phyloP scores from a whole-genome alignment of 2,329 filamentous ascomycete species.

The Phaeosphaeriaceae sp. region DNA sequence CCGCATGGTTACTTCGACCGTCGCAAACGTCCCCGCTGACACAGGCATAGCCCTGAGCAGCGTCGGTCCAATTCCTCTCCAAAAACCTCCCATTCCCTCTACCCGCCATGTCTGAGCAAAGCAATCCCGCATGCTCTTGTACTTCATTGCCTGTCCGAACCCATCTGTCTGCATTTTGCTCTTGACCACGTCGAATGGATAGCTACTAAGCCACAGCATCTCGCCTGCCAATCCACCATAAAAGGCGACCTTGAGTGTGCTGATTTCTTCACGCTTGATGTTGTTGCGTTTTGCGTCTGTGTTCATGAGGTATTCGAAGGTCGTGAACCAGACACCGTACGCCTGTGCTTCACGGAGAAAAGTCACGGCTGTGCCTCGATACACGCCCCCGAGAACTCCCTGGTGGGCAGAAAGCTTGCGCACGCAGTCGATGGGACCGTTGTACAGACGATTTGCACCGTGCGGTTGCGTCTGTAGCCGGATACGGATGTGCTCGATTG shows the following conservation, averaged over 20 bases:
- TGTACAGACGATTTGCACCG: constrained; percentile 78
- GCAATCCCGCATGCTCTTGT: constrained; percentile 84
- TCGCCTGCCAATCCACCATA: constrained; percentile 96
- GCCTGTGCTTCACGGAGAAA: constrained; percentile 88
- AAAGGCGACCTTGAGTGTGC: constrained; percentile 83
- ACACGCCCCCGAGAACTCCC: constrained; percentile 76
- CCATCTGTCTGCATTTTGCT: constrained; percentile 99
- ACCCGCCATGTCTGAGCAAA: constrained; percentile 80
- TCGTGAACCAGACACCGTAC: constrained; percentile 93
- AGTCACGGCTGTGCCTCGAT: constrained; percentile 87
- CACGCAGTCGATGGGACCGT: constrained; percentile 87
- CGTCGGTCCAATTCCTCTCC: constrained; percentile 92
- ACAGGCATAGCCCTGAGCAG: constrained; percentile 96
- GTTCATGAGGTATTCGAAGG: constrained; percentile 98
- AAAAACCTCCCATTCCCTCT: constrained; percentile 86
- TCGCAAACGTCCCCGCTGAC: constrained; percentile 95
- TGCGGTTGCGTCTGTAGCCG: constrained; percentile 96
- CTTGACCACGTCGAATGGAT: constrained; percentile 97
- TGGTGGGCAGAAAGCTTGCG: constrained; percentile 76
- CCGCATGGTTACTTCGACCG: constrained; percentile 50
- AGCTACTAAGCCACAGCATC: constrained; percentile 89
- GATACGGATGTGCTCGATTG: constrained; percentile 97
- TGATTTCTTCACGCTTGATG: constrained; percentile 77
- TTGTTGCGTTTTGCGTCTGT: constrained; percentile 79
- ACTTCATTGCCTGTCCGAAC: constrained; percentile 75